phyloP scores from a whole-genome alignment of 2,329 filamentous ascomycete genomes.

The Hymenoscyphus fructigenus region DNA sequence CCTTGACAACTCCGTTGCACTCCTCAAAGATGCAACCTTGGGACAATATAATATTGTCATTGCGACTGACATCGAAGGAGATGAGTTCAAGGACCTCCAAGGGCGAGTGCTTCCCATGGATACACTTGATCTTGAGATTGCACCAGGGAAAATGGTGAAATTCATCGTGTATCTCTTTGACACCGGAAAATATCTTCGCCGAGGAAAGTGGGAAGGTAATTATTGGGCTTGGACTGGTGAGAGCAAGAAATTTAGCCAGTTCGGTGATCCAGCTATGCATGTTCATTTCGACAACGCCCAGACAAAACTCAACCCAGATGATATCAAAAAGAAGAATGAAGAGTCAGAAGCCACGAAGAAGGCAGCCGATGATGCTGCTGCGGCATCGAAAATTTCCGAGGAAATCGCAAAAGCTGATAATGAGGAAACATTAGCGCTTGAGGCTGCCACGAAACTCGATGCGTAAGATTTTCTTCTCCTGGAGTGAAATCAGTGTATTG shows the following conservation, averaged over 20 bases:
- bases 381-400: not conserved
- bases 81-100: not conserved
- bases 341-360: not conserved
- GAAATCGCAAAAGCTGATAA: not conserved
- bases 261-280: not conserved
- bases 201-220: not conserved
- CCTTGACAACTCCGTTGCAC: constrained; percentile 2
- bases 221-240: not conserved
- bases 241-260: not conserved
- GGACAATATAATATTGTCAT: constrained; percentile 5
- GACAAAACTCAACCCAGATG: constrained; percentile 2
- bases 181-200: not conserved
- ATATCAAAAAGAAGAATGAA: not conserved
- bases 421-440: not conserved
- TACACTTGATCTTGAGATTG: not conserved
- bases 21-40: not conserved
- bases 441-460: not conserved
- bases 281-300: constrained; percentile 4
- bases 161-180: constrained; percentile 4
- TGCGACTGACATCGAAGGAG: not conserved
- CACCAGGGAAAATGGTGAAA: constrained; percentile 1
- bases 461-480: not conserved
- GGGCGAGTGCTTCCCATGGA: not conserved
- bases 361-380: not conserved
- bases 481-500: not conserved